Conservation (phyloP, 805 yeast genomes). For the Maudiozyma saulgeensis region DNA sequence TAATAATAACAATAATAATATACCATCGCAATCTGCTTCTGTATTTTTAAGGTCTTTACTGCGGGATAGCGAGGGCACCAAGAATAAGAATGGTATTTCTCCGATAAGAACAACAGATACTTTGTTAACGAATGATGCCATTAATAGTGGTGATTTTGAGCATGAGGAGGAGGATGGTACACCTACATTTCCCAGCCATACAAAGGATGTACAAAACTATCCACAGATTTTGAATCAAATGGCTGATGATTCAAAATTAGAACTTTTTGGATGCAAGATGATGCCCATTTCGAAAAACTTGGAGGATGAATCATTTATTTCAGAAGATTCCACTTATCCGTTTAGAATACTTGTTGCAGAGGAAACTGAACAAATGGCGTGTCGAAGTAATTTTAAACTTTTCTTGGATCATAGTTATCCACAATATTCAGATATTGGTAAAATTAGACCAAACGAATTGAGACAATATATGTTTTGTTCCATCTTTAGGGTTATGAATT, state of each 20-base stretch:
- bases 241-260: slow-evolving; percentile 21
- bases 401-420: slow-evolving; percentile 27
- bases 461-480: slow-evolving; percentile 35
- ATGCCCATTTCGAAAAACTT: slow-evolving; percentile 8
- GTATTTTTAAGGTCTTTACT: not conserved
- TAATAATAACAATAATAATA: not conserved
- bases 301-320: not conserved
- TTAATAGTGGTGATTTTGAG: not conserved
- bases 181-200: not conserved
- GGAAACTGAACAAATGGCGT: slow-evolving; percentile 31
- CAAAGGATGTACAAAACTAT: not conserved
- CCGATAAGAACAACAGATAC: not conserved
- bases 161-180: not conserved
- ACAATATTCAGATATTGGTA: slow-evolving; percentile 15
- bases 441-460: slow-evolving; percentile 26
- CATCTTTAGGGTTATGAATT: slow-evolving; percentile 26
- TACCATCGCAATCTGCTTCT: not conserved
- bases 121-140: not conserved
- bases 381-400: slow-evolving; percentile 28
- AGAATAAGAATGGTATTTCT: not conserved
- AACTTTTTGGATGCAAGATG: slow-evolving; percentile 20
- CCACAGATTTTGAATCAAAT: slow-evolving; percentile 21
- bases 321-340: slow-evolving; percentile 5
- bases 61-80: not conserved
- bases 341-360: slow-evolving; percentile 31